Percentiles rank a stretch among this genome's conserved stretches.
Evolutionary conservation across 768 basidiomycete genomes (phyloP).

Genomic region (Leccinum incarnatum): DNA sequence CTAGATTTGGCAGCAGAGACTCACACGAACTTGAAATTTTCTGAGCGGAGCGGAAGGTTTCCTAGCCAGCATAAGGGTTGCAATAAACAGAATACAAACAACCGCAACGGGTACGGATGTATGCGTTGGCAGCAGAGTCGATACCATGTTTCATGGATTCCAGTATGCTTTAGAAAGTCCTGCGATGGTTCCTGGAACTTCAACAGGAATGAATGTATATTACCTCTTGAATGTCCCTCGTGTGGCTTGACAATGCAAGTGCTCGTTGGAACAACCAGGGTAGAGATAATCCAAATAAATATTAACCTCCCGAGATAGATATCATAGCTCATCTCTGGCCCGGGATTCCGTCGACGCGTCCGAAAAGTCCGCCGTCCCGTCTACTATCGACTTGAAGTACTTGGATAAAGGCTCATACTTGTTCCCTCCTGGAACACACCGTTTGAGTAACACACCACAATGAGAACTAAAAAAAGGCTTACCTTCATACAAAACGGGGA

Average conservation of each 20-base stretch:
- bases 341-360: constrained; percentile 38
- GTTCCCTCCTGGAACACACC: constrained; percentile 46
- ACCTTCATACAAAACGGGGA: constrained; percentile 70
- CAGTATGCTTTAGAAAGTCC: not conserved
- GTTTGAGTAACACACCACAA: not conserved
- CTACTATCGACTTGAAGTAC: constrained; percentile 69
- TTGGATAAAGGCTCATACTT: constrained; percentile 75
- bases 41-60: not conserved
- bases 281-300: not conserved
- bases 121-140: not conserved
- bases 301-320: constrained; percentile 5
- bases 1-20: not conserved
- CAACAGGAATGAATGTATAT: not conserved
- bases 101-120: not conserved
- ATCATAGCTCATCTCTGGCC: constrained; percentile 30
- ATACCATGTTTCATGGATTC: not conserved
- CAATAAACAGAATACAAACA: not conserved
- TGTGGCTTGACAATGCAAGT: not conserved
- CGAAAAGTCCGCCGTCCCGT: constrained; percentile 60
- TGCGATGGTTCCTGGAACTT: not conserved
- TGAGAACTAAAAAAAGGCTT: constrained; percentile 8
- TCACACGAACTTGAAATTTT: not conserved
- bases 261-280: not conserved
- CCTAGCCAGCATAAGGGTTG: not conserved
- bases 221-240: not conserved